phyloP scores from a whole-genome alignment of 805 yeast genomes.

The Metschnikowia bowlesiae region DNA sequence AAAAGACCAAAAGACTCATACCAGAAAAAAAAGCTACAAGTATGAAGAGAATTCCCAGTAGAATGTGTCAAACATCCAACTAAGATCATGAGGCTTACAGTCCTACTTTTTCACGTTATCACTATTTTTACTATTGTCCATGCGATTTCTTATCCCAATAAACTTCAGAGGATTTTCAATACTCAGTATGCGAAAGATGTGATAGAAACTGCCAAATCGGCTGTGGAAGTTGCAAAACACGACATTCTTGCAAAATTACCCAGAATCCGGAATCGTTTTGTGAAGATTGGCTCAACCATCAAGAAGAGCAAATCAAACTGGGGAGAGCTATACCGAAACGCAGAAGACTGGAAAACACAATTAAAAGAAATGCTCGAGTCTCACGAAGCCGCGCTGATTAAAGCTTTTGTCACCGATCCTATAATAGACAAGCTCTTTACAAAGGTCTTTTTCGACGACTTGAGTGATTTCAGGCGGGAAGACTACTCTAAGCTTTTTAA shows the following conservation, averaged over 20 bases:
- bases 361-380: background rate
- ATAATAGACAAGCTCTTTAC: background rate
- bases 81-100: background rate
- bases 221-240: background rate
- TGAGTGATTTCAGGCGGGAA: background rate
- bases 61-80: no score
- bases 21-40: background rate
- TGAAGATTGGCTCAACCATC: background rate
- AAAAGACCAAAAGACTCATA: background rate
- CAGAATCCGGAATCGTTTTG: background rate
- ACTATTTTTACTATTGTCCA: background rate
- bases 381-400: background rate
- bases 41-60: background rate
- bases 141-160: background rate
- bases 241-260: background rate
- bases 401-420: conserved; percentile 1
- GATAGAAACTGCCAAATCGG: background rate
- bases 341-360: background rate
- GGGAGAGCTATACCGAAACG: background rate
- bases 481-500: conserved; percentile 1
- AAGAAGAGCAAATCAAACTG: background rate
- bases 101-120: background rate
- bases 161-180: background rate
- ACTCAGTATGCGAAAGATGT: background rate
- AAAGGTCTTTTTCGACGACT: background rate